Evolutionary conservation across 768 basidiomycete genomes (phyloP), one percentile per base, ranked within the genome.

Genomic region (Tricholomella constricta): DNA sequence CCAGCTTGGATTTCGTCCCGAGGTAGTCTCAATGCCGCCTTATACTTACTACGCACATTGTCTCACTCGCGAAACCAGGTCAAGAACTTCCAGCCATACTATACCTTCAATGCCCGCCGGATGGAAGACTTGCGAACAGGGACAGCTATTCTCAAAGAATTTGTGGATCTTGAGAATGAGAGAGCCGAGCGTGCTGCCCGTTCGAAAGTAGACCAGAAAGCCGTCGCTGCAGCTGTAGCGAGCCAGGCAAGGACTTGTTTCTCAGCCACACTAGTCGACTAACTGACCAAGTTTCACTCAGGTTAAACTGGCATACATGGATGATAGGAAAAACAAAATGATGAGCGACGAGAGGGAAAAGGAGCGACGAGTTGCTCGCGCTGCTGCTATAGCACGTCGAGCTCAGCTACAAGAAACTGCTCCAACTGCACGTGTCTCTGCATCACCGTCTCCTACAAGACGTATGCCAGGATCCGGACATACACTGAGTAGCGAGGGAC

Each of bases 281-380:
- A 17, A 32, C 27, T 51, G n/a, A 59, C 20, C 10, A 11, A 6
- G 9, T 6, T 26, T 35, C 49, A 2, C n/a, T n/a, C 57, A 92
- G 91, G 84, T 88, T n/a, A 89, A 84, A 65, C 68, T 91, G 45
- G 86, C 86, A 1, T 92, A 82, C 64, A 76, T 91, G 62, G 91
- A 94, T 42, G 91, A 94, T 63, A 79, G 91, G 45, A 85, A 76
- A 62, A 69, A 72, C 1, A 86, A 84, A 61, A 65, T 70, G 60
- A 47, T 79, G 53, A 69, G 67, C 7, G 83, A 90, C 53, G 73
- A 86, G 60, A 74, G 82, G 57, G 89, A 92, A 56, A 79, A 70
- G 63, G 72, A 81, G 54, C 70, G 65, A 45, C 71, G 82, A 38
- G 72, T 62, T 49, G 78, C 77, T 37, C 72, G 75, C 42, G 72